Base-by-base conservation (phyloP, 768 basidiomycete species). In the Dioszegia hungarica region DNA sequence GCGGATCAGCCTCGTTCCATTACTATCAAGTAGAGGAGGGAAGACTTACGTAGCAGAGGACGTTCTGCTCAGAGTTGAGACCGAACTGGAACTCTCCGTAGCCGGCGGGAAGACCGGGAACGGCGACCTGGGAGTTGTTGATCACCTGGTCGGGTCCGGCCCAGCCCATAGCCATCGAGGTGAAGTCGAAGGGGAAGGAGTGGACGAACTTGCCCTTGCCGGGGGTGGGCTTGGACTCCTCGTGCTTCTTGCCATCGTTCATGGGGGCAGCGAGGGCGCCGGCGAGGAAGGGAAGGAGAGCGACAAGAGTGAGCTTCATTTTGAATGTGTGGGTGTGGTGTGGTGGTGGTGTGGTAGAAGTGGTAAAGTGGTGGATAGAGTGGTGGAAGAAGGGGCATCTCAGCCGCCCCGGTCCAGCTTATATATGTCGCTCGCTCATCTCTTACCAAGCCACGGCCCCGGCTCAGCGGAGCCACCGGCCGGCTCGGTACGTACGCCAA, bases 11-110 rank as follows among this genome's bases (percentile, higher is more conserved):
- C 20, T 24, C 47, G 45, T 3, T n/a, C n/a, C n/a, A n/a, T n/a
- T n/a, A n/a, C n/a, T n/a, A n/a, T 17, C 20, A 6, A 25, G 6
- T 17, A 33, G 20, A 31, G 14, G 48, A 48, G 28, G 2, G 43
- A 5, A 3, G 36, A 61, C 56, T 61, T 37, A 61, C 63, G 55
- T 64, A 73, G 63, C 74, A 75, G 59, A 75, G 66, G 17, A 72
- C 33, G 31, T 75, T 60, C 46, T 72, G 60, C 5, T 41, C 27
- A 5, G 51, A 59, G 62, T 70, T 68, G 57, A 75, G 62, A 14
- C 72, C 72, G 60, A 70, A 73, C 20, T 45, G n/a, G 64, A 70
- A 68, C 12, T 51, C 33, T 27, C 74, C 74, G 37, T 52, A 75
- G 14, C 61, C 74, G 4, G 57, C 66, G 0, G 45, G 39, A 11